Base-by-base conservation (phyloP, 176 grass and related monocot genomes). In the Areca catechu region DNA sequence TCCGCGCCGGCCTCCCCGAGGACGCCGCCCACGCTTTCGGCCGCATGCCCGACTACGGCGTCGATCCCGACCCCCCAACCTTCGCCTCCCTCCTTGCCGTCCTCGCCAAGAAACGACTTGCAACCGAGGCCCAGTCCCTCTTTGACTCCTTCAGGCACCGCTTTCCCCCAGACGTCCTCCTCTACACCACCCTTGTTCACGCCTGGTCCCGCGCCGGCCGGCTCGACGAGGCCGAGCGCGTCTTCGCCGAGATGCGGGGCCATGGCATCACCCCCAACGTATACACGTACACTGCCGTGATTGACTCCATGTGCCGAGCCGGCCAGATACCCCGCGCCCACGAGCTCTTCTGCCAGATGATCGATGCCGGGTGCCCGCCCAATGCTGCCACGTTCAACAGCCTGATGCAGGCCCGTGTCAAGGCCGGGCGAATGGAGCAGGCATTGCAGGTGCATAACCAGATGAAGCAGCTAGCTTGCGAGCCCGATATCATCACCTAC, bases 401-500 rank as follows among this genome's bases (percentile, higher is more conserved):
- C 25, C 83, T 97, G 61, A 88, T 97, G 75, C 75, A 78, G 22
- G 61, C 78, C 0, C 83, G 91, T 60, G 74, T 97, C 49, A 97
- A 88, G 66, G 86, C 86, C 0, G 83, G 86, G 22, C 83, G 75
- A 4, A 70, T 83, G 7, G 80, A 84, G 48, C 78, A 91, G 72
- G 92, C 85, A n/a, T 65, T 97, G 49, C 86, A 97, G 75, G 80
- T 97, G 57, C 84, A 91, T 19, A 97, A 91, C 54, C 83, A 91
- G 72, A 97, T 97, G 92, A 69, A 70, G 27, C 83, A 86, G 66
- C 70, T 97, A 1, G 75, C 78, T 5, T 97, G 86, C 1, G 80
- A 91, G 34, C 92, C 92, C 0, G 86, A 97, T 49, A 66, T 88
- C 30, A 97, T 97, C 48, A 97, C 92, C 18, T 97, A 91, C 83